Conservation (phyloP, 441 rosid species). For the Cnidoscolus chayamansa region DNA sequence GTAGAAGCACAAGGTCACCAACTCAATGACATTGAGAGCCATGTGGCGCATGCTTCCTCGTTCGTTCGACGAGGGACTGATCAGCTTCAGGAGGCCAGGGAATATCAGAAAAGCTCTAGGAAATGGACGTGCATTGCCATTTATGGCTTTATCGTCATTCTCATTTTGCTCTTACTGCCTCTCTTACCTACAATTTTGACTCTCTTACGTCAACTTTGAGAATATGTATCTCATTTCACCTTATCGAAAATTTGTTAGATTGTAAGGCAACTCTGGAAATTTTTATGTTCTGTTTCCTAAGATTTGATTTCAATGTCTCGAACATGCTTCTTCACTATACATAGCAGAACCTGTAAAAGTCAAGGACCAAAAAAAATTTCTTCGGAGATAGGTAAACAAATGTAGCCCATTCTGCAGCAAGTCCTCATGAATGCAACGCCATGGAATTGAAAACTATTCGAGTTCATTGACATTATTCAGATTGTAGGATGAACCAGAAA, state of each 20-base stretch:
- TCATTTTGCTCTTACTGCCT: conserved; percentile 49
- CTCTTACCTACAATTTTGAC: conserved; percentile 42
- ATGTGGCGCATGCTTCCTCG: conserved; percentile 83
- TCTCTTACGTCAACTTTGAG: conserved; percentile 14
- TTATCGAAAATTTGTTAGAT: conserved; percentile 14
- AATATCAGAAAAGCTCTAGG: conserved; percentile 70
- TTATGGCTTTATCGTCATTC: conserved; percentile 38
- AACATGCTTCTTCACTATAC: not conserved
- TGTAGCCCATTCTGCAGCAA: not conserved
- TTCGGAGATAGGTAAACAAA: not conserved
- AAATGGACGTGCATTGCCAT: conserved; percentile 80
- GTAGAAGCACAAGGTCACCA: conserved; percentile 93
- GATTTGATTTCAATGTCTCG: not conserved
- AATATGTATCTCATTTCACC: conserved; percentile 14
- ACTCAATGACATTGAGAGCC: conserved; percentile 78
- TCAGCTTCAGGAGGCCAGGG: conserved; percentile 69
- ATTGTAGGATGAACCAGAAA: no score
- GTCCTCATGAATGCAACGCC: no score
- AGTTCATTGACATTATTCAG: no score
- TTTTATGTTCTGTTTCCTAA: not conserved
- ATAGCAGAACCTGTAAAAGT: not conserved
- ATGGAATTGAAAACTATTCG: no score
- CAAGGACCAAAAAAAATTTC: not conserved
- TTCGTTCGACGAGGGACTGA: conserved; percentile 80
- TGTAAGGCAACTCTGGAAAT: conserved; percentile 3